Evolutionary conservation across 768 basidiomycete genomes (phyloP), one percentile per base, ranked within the genome.

Genomic region (Auricularia sp.): DNA sequence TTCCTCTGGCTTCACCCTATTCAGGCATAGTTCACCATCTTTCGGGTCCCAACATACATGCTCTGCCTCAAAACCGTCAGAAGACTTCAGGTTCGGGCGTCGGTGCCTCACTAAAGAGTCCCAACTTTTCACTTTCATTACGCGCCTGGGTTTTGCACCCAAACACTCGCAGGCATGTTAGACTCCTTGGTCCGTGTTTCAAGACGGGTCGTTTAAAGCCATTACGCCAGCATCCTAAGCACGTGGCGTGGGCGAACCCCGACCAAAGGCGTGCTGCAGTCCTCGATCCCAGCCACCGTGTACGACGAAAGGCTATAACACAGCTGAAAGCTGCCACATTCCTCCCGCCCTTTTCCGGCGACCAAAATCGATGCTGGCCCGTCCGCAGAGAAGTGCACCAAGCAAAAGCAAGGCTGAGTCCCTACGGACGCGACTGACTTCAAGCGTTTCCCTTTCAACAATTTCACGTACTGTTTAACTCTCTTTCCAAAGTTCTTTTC

Each of bases 1-100:
- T 90, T 90, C 88, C 89, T 88, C 88, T 90, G 89, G 88, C 89
- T 90, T 89, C 85, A 82, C 87, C 87, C 86, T 89, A 86, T 85
- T 86, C 87, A 88, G 80, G 82, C 86, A 89, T 88, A 88, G 85
- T 88, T 88, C 87, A 88, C 86, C 86, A 88, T 88, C 86, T 88
- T 89, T 88, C 86, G 85, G 87, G 86, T 88, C 87, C 85, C 84
- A 88, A 84, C 87, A 86, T 85, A 80, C 82, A 84, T 83, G 86
- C 87, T 88, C 86, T 82, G 85, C 86, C 84, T 81, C 85, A 80
- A 84, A 83, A 77, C 84, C 85, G 75, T 87, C 82, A 81, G 82
- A 83, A 77, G 84, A 87, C 80, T 77, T 87, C 84, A 72, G 82
- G 83, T 84, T 84, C 81, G 83, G 86, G 85, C 82, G 82, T 85